phyloP scores from a whole-genome alignment of 1,284 basidiomycete genomes.

The Cutaneotrichosporon mucoides region DNA sequence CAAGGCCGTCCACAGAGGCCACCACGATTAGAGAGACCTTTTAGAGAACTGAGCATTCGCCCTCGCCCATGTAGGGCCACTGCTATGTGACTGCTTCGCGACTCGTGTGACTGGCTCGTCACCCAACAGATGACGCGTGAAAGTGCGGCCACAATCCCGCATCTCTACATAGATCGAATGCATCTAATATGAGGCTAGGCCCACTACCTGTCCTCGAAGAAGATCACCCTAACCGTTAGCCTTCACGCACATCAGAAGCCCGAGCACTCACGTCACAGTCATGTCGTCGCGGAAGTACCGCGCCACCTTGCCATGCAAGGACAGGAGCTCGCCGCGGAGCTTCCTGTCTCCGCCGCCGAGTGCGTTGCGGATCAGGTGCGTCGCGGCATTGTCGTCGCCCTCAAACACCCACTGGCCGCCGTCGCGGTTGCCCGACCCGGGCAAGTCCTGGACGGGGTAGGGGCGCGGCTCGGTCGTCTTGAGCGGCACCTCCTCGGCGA shows the following conservation, averaged over 20 bases:
- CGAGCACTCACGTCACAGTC: conserved; percentile 72
- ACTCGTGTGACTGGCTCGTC: too few species aligned
- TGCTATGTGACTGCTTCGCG: too few species aligned
- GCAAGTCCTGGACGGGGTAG: conserved; percentile 42
- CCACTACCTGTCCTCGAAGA: conserved; percentile 21
- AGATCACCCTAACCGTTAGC: conserved; percentile 24
- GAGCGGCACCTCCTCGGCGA: conserved; percentile 29
- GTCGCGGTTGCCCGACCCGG: conserved; percentile 19
- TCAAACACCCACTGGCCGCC: conserved; percentile 67
- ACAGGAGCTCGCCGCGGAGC: conserved; percentile 66
- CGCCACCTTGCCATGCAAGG: conserved; percentile 76
- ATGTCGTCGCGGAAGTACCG: conserved; percentile 81
- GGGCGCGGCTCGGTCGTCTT: conserved; percentile 25
- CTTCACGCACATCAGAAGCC: not conserved
- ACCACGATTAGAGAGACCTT: too few species aligned
- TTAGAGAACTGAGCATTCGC: too few species aligned
- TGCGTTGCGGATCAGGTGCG: conserved; percentile 91
- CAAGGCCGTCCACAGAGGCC: too few species aligned
- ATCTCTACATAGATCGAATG: too few species aligned
- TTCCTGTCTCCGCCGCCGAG: conserved; percentile 77
- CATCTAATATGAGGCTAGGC: too few species aligned
- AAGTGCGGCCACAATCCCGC: too few species aligned
- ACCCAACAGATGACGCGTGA: too few species aligned
- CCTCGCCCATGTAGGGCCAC: too few species aligned
- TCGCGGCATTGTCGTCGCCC: conserved; percentile 76